Conservation (phyloP, 257 asterid species). For the Gynochthodes officinalis region DNA sequence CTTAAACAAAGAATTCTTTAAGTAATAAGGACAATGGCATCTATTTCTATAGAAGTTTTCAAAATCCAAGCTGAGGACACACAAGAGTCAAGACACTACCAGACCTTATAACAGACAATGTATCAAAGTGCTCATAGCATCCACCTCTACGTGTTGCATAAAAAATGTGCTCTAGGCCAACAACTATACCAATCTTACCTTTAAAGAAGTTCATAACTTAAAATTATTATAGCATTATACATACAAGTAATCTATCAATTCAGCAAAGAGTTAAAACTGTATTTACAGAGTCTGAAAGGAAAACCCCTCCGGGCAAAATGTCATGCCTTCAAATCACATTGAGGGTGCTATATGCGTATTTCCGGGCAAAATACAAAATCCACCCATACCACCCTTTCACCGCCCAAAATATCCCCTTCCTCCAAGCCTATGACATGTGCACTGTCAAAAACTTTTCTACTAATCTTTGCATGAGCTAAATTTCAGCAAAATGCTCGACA, state of each 20-base stretch:
- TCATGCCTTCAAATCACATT: neutral
- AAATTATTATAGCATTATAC: neutral
- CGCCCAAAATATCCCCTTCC: neutral
- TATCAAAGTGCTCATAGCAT: neutral
- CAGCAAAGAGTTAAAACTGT: neutral
- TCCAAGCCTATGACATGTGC: neutral
- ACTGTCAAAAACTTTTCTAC: neutral
- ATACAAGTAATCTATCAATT: neutral
- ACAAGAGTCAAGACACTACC: neutral
- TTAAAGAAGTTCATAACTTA: neutral
- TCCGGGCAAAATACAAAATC: neutral
- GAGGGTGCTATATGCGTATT: neutral
- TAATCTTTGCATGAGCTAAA: neutral
- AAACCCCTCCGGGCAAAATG: neutral
- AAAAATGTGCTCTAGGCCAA: neutral
- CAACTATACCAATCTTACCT: neutral
- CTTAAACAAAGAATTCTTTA: neutral
- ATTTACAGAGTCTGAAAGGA: neutral
- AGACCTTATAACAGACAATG: neutral
- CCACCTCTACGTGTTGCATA: neutral
- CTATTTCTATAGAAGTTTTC: neutral
- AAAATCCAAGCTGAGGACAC: neutral
- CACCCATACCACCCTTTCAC: neutral
- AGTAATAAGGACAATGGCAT: neutral
- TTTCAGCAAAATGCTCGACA: neutral